These are phyloP conservation scores for Xerocomus spinulosus DNA, from an alignment of 768 basidiomycete genomes.

Conservation along the genomic window DNA sequence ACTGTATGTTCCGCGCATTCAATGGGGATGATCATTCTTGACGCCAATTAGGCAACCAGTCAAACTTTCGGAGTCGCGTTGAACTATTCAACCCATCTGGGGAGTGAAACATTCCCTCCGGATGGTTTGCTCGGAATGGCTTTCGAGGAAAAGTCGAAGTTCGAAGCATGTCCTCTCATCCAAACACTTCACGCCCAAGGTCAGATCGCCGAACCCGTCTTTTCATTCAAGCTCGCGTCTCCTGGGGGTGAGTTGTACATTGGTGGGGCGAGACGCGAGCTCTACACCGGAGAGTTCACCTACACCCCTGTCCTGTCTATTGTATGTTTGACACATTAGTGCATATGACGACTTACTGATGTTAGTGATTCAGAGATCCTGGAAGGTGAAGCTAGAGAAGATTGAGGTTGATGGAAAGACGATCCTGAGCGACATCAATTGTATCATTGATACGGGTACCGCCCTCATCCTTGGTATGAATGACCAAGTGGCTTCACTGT, in stretches of 20 bases:
- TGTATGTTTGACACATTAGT: constrained; percentile 9
- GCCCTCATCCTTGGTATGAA: constrained; percentile 5
- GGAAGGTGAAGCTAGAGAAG: constrained; percentile 13
- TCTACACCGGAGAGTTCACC: constrained; percentile 36
- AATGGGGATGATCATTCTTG: neutral
- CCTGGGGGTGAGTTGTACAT: no score
- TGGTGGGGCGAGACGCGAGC: constrained; percentile 37
- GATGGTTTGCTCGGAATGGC: constrained; percentile 36
- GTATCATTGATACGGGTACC: constrained; percentile 21
- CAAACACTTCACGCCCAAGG: constrained; percentile 38
- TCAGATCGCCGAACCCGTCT: constrained; percentile 31
- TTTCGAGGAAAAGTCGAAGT: constrained; percentile 35
- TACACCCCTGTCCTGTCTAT: constrained; percentile 26
- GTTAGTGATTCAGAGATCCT: constrained; percentile 9
- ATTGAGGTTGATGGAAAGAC: constrained; percentile 1
- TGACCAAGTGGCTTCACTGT: neutral
- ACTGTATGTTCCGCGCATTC: neutral
- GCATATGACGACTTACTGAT: no score
- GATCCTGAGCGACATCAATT: constrained; percentile 2
- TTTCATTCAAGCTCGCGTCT: constrained; percentile 45
- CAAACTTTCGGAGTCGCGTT: constrained; percentile 9
- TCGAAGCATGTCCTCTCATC: constrained; percentile 33
- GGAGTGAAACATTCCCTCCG: no score
- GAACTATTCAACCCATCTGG: neutral
- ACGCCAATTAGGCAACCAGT: constrained; percentile 1